These are phyloP conservation scores for Schizochytrium sp. DNA, from an alignment of 108 stramenopile genomes.

Conservation along the genomic window DNA sequence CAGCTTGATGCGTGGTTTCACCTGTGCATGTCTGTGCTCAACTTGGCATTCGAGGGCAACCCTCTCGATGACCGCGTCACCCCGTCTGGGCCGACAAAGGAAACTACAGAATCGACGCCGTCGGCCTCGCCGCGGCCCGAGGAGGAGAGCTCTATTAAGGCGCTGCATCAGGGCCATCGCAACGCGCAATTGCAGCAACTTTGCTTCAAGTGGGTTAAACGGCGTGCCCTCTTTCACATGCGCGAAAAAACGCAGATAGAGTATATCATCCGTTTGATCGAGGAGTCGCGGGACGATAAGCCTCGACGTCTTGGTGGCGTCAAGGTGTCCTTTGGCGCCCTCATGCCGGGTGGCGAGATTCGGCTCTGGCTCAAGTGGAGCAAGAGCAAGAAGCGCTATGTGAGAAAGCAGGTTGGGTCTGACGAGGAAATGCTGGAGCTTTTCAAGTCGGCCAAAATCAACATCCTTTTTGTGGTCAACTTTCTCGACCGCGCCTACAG, in stretches of 20 bases:
- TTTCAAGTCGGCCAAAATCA: not conserved
- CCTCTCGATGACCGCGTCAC: not conserved
- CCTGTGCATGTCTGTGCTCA: not conserved
- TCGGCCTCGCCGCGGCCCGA: too few relatives aligned
- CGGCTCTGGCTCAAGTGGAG: not conserved
- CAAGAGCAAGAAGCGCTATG: not conserved
- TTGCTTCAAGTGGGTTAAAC: not conserved
- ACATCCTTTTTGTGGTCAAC: not conserved
- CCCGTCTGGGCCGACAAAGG: too few relatives aligned
- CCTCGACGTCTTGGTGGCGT: not conserved
- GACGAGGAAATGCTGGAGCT: not conserved
- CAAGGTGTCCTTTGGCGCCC: not conserved
- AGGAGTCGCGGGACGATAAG: not conserved
- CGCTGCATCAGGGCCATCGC: not conserved
- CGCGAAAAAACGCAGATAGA: not conserved
- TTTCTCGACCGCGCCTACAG: not conserved
- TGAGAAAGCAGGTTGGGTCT: not conserved
- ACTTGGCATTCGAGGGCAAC: not conserved
- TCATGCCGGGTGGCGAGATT: not conserved
- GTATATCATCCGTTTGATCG: not conserved
- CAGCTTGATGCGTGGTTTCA: not conserved
- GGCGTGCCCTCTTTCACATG: not conserved
- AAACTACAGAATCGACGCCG: too few relatives aligned
- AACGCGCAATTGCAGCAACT: not conserved
- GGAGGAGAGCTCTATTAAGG: not conserved